A percentile compares a stretch with the other conserved stretches of the same genome.
These are phyloP conservation scores for Letharia lupina DNA, from an alignment of 495 filamentous ascomycete genomes.

Conservation along the genomic window DNA sequence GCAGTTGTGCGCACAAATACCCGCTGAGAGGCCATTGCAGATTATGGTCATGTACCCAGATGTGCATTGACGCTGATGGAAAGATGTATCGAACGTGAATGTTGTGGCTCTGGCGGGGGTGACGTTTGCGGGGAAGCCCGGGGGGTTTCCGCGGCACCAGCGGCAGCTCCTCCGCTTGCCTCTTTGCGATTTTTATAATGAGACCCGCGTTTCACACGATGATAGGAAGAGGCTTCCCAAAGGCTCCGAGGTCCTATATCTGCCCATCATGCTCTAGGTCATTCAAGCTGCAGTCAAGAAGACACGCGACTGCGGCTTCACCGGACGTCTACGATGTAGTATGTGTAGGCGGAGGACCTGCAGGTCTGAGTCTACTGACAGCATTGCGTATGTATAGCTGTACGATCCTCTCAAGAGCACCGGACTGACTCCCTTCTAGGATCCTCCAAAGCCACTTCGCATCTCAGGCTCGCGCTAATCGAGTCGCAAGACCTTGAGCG, in stretches of 20 bases:
- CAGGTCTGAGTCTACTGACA: conserved; percentile 78
- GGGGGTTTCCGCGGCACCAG: not conserved
- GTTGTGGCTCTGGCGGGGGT: not conserved
- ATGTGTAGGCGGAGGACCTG: conserved; percentile 93
- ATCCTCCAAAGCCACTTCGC: conserved; percentile 62
- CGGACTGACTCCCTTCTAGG: conserved; percentile 30
- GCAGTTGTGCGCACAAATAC: not conserved
- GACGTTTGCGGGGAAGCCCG: not conserved
- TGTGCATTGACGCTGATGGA: not conserved
- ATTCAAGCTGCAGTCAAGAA: conserved; percentile 13
- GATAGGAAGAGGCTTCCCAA: not conserved
- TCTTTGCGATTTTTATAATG: not conserved
- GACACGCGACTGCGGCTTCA: conserved; percentile 18
- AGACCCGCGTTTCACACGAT: not conserved
- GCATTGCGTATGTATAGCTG: conserved; percentile 59
- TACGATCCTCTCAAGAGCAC: not conserved
- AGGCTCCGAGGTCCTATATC: conserved; percentile 12
- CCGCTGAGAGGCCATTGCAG: not conserved
- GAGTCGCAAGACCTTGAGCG: conserved; percentile 77
- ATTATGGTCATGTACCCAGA: not conserved
- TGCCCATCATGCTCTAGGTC: conserved; percentile 20
- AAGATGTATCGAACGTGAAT: not conserved
- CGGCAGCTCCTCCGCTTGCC: not conserved
- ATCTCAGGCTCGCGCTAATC: conserved; percentile 77
- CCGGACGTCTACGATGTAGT: conserved; percentile 77